Conservation (phyloP, 306 rosid species). For the Trifolium dubium region DNA sequence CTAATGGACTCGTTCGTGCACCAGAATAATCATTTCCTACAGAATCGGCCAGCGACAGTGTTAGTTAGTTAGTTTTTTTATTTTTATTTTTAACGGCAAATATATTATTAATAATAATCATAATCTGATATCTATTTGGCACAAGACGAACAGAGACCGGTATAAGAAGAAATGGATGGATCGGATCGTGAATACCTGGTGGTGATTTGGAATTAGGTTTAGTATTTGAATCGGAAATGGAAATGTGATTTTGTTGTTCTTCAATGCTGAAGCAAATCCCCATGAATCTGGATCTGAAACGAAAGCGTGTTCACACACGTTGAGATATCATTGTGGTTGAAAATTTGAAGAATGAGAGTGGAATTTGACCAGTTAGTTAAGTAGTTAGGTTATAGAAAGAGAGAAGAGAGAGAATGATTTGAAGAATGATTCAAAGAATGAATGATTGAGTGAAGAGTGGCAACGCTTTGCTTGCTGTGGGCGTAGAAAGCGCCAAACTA, state of each 20-base stretch:
- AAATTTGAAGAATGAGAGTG: not conserved
- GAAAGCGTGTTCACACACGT: constrained; percentile 32
- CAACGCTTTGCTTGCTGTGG: not conserved
- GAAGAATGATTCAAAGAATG: constrained; percentile 45
- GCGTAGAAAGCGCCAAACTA: constrained; percentile 67
- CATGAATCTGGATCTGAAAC: constrained; percentile 59
- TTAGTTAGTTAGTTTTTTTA: too few relatives aligned
- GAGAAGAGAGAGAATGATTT: constrained; percentile 4
- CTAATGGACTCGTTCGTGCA: constrained; percentile 42
- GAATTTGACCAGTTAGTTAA: constrained; percentile 6
- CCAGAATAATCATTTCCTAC: constrained; percentile 49
- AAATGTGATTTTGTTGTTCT: constrained; percentile 36
- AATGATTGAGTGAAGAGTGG: not conserved
- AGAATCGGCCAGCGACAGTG: not conserved
- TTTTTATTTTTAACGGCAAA: not conserved
- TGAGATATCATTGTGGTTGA: not conserved
- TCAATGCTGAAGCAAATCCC: constrained; percentile 89
- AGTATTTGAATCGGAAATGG: constrained; percentile 39
- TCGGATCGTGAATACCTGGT: too few relatives aligned
- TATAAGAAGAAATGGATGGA: too few relatives aligned
- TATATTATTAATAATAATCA: not conserved
- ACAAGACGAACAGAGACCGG: too few relatives aligned
- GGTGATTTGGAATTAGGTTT: constrained; percentile 4
- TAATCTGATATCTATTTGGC: not conserved
- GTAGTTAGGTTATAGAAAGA: constrained; percentile 11